Evolutionary conservation across 164 flowering plant genomes (phyloP).

Genomic region (Warburgia ugandensis): DNA sequence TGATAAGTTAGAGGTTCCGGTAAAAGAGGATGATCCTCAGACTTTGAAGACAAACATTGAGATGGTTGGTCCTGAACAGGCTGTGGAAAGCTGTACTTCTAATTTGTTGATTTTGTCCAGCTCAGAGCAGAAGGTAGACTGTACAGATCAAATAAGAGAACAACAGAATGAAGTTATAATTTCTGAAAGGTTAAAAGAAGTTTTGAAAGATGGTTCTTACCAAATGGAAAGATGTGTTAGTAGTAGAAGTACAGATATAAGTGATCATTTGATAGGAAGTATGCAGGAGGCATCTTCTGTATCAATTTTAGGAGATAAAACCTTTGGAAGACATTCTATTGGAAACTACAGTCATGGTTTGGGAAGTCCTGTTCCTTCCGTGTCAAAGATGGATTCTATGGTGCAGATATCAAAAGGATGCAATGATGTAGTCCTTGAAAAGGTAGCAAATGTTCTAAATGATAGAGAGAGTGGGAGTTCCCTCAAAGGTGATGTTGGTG

Average conservation of each 20-base stretch:
- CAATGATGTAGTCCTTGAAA: too few relatives aligned
- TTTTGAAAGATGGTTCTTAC: neutral
- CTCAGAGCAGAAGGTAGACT: slow-evolving; percentile 10
- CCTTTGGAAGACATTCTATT: slow-evolving; percentile 12
- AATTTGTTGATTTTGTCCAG: slow-evolving; percentile 6
- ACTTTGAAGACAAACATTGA: slow-evolving; percentile 11
- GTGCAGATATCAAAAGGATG: too few relatives aligned
- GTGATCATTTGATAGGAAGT: slow-evolving; percentile 15
- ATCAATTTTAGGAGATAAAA: slow-evolving; percentile 5
- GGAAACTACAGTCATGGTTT: slow-evolving; percentile 8
- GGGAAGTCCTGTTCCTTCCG: too few relatives aligned
- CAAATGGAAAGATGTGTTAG: neutral
- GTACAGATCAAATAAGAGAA: slow-evolving; percentile 10
- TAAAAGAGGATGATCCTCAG: slow-evolving; percentile 2
- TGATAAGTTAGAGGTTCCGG: slow-evolving; percentile 10
- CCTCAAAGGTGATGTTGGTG: too few relatives aligned
- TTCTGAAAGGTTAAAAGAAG: neutral
- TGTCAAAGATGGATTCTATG: too few relatives aligned
- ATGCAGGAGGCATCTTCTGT: slow-evolving; percentile 6
- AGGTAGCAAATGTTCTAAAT: too few relatives aligned
- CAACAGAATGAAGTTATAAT: slow-evolving; percentile 12
- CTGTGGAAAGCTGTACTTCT: slow-evolving; percentile 6
- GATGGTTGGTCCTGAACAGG: slow-evolving; percentile 13
- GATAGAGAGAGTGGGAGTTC: too few relatives aligned
- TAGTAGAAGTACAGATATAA: slow-evolving; percentile 8